These are phyloP conservation scores for Tylopilus sp. DNA, from an alignment of 1,284 basidiomycete genomes.

Conservation along the genomic window DNA sequence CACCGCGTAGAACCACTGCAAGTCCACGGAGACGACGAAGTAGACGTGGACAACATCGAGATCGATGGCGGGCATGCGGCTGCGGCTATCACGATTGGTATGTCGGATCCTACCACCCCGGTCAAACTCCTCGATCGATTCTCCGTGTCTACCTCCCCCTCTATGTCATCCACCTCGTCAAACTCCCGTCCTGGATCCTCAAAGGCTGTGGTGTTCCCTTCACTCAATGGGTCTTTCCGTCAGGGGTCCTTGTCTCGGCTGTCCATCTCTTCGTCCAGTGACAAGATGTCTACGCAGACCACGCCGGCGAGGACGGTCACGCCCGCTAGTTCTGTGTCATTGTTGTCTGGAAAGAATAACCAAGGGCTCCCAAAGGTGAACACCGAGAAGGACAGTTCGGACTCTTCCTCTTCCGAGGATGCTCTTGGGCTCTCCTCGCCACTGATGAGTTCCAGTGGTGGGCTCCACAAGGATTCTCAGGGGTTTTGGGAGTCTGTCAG, in stretches of 20 bases:
- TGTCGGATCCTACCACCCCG: constrained; percentile 28
- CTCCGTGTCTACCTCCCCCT: constrained; percentile 12
- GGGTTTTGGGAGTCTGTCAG: constrained; percentile 42
- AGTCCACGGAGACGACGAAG: constrained; percentile 31
- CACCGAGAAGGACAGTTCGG: background rate
- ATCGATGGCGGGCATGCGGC: constrained; percentile 13
- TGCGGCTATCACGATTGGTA: constrained; percentile 5
- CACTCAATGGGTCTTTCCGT: constrained; percentile 36
- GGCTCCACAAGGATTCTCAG: constrained; percentile 35
- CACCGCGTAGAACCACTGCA: constrained; percentile 14
- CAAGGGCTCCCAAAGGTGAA: constrained; percentile 14
- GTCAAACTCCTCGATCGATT: constrained; percentile 26
- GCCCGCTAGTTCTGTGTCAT: constrained; percentile 13
- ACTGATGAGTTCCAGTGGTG: constrained; percentile 18
- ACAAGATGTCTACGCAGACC: constrained; percentile 21
- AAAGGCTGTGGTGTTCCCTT: constrained; percentile 34
- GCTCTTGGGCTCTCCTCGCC: constrained; percentile 6
- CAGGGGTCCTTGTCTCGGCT: constrained; percentile 21
- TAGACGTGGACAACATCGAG: constrained; percentile 22
- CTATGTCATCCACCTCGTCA: constrained; percentile 6
- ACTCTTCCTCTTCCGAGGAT: background rate
- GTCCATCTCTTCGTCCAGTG: background rate
- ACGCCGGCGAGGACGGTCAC: constrained; percentile 20
- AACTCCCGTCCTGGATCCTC: constrained; percentile 14
- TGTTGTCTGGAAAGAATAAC: constrained; percentile 3